Conservation (phyloP, 352 stramenopile genomes). For the Globisporangium parvum region DNA sequence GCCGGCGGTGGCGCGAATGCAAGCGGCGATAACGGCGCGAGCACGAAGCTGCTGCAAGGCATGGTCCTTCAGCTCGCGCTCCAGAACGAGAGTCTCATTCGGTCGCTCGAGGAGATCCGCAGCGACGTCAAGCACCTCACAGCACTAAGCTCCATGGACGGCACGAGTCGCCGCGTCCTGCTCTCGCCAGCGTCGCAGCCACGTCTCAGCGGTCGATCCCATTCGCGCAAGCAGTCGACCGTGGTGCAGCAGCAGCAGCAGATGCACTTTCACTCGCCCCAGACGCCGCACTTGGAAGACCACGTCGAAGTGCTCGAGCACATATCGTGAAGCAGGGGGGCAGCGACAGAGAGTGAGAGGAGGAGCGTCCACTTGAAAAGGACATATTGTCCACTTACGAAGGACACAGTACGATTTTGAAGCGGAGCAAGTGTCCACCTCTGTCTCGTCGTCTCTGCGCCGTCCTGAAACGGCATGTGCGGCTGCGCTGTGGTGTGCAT, state of each 20-base stretch:
- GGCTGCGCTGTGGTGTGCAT: no score
- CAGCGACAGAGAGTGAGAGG: no score
- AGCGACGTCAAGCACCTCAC: constrained; percentile 23
- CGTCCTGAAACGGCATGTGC: no score
- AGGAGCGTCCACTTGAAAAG: no score
- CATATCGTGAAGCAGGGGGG: no score
- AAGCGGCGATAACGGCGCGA: constrained; percentile 9
- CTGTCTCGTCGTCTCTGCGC: no score
- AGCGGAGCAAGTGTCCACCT: no score
- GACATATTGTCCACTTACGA: no score
- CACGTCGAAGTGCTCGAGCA: constrained; percentile 4
- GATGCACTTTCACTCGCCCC: neutral
- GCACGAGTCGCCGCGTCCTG: constrained; percentile 7
- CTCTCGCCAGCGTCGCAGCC: constrained; percentile 7
- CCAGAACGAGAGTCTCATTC: constrained; percentile 45
- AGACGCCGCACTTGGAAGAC: neutral
- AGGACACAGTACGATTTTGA: no score
- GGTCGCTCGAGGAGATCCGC: constrained; percentile 38
- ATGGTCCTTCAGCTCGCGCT: constrained; percentile 55
- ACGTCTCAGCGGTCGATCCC: constrained; percentile 1
- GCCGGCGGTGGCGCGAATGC: neutral
- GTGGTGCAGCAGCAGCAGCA: constrained; percentile 2
- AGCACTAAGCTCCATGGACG: constrained; percentile 9
- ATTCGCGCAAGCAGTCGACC: constrained; percentile 8
- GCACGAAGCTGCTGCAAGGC: constrained; percentile 36